phyloP scores from a whole-genome alignment of 2,329 filamentous ascomycete species.

The Aureobasidium leucospermi region DNA sequence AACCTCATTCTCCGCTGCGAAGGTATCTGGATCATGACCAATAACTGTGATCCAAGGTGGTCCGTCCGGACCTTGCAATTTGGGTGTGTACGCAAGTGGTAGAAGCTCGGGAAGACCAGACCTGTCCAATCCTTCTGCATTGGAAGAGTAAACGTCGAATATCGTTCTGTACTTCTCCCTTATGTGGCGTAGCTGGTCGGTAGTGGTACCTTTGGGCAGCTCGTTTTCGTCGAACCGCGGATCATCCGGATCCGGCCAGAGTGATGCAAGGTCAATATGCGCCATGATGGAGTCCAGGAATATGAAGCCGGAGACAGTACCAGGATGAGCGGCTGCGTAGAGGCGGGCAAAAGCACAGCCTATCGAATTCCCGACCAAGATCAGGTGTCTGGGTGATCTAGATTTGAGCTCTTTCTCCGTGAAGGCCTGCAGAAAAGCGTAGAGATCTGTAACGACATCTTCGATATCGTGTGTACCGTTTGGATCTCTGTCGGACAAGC shows the following conservation, averaged over 20 bases:
- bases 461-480: not conserved
- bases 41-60: slow-evolving; percentile 43
- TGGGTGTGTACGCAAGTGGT: slow-evolving; percentile 37
- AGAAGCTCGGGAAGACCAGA: slow-evolving; percentile 37
- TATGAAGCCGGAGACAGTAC: slow-evolving; percentile 24
- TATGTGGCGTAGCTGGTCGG: slow-evolving; percentile 29
- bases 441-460: not conserved
- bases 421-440: not conserved
- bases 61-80: slow-evolving; percentile 30
- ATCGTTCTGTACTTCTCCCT: slow-evolving; percentile 30
- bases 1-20: slow-evolving; percentile 31
- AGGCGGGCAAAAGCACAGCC: slow-evolving; percentile 64
- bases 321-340: not conserved
- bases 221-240: slow-evolving; percentile 35
- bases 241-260: slow-evolving; percentile 50
- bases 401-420: not conserved
- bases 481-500: slow-evolving; percentile 41
- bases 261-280: slow-evolving; percentile 47
- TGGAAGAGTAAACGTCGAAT: slow-evolving; percentile 46
- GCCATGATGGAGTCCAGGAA: slow-evolving; percentile 53
- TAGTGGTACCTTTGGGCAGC: slow-evolving; percentile 35
- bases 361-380: slow-evolving; percentile 46
- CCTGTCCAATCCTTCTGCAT: slow-evolving; percentile 45
- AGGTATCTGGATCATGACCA: slow-evolving; percentile 47
- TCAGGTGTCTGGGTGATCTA: slow-evolving; percentile 22